A percentile compares a stretch with the other conserved stretches of the same genome.
Evolutionary conservation across 1,284 basidiomycete genomes (phyloP).

Genomic region (Athelia psychrophila): DNA sequence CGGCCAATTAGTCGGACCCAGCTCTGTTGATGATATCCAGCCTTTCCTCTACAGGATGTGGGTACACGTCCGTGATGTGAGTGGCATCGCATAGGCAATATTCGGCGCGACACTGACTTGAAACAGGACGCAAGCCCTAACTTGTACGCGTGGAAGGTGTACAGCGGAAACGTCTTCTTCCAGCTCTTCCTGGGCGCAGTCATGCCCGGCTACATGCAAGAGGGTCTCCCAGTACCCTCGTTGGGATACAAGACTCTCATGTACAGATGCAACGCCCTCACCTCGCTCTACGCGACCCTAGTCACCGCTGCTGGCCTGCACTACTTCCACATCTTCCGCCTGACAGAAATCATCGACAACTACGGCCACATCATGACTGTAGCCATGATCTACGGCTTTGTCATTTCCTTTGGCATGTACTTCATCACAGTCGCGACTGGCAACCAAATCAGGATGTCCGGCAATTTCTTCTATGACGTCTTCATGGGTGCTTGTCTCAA

Average conservation of each 20-base stretch:
- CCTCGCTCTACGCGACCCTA: conserved; percentile 86
- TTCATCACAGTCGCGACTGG: conserved; percentile 76
- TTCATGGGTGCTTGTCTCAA: conserved; percentile 97
- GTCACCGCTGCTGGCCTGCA: conserved; percentile 78
- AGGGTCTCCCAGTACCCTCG: conserved; percentile 92
- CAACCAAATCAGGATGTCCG: conserved; percentile 88
- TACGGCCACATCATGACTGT: conserved; percentile 97
- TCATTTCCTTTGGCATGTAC: conserved; percentile 79
- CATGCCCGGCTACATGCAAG: conserved; percentile 91
- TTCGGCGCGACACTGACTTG: not conserved
- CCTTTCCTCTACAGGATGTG: conserved; percentile 88
- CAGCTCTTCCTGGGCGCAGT: conserved; percentile 90
- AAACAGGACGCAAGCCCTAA: conserved; percentile 82
- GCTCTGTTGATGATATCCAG: conserved; percentile 66
- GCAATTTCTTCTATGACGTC: conserved; percentile 91
- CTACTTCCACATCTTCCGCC: conserved; percentile 80
- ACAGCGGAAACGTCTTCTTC: conserved; percentile 86
- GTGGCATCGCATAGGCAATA: conserved; percentile 19
- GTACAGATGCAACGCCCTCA: conserved; percentile 97
- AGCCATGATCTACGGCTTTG: conserved; percentile 89
- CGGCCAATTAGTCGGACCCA: conserved; percentile 79
- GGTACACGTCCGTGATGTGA: conserved; percentile 75
- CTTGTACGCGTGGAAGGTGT: conserved; percentile 83
- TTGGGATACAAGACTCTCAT: conserved; percentile 88
- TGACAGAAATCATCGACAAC: conserved; percentile 95